Percentiles rank a stretch among this genome's conserved stretches.
phyloP scores from a whole-genome alignment of 2,329 filamentous ascomycete genomes.

The Pleomassaria siparia region DNA sequence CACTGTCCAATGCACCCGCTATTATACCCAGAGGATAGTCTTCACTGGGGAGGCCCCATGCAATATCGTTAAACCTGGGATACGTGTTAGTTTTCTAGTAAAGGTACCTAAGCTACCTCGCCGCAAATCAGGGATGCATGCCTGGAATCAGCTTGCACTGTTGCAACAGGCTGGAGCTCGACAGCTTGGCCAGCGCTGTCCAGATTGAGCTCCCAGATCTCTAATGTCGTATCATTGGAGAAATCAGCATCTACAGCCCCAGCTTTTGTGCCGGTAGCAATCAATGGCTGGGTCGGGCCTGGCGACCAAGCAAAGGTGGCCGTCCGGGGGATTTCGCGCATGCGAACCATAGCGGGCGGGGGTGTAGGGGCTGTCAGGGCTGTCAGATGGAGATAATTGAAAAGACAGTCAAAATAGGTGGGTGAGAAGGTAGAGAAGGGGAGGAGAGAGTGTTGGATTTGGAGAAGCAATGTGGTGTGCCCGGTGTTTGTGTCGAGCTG shows the following conservation, averaged over 20 bases:
- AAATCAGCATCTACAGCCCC: slow-evolving; percentile 97
- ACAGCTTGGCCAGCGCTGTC: slow-evolving; percentile 73
- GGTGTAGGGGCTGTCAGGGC: slow-evolving; percentile 14
- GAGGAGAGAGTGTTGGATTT: slow-evolving; percentile 7
- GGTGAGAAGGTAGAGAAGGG: slow-evolving; percentile 14
- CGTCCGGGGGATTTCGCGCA: slow-evolving; percentile 94
- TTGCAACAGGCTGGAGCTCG: slow-evolving; percentile 83
- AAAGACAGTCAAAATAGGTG: slow-evolving; percentile 19
- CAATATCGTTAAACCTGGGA: slow-evolving; percentile 89
- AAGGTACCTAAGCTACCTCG: neutral
- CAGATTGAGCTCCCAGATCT: slow-evolving; percentile 91
- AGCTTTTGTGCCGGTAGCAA: slow-evolving; percentile 91
- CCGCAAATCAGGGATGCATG: slow-evolving; percentile 45
- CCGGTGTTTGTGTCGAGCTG: slow-evolving; percentile 2
- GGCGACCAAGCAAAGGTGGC: slow-evolving; percentile 98
- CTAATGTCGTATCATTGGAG: slow-evolving; percentile 93
- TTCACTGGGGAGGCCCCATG: slow-evolving; percentile 82
- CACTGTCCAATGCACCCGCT: slow-evolving; percentile 92
- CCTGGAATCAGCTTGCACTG: slow-evolving; percentile 87
- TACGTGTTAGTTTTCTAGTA: neutral
- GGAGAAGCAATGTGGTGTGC: slow-evolving; percentile 5
- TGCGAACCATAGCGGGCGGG: slow-evolving; percentile 75
- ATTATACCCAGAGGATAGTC: slow-evolving; percentile 84
- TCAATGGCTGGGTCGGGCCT: slow-evolving; percentile 72
- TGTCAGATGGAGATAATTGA: slow-evolving; percentile 18